A percentile compares a stretch with the other conserved stretches of the same genome.
Conservation (phyloP, 1,284 basidiomycete species). For the Phlebopus sp. region DNA sequence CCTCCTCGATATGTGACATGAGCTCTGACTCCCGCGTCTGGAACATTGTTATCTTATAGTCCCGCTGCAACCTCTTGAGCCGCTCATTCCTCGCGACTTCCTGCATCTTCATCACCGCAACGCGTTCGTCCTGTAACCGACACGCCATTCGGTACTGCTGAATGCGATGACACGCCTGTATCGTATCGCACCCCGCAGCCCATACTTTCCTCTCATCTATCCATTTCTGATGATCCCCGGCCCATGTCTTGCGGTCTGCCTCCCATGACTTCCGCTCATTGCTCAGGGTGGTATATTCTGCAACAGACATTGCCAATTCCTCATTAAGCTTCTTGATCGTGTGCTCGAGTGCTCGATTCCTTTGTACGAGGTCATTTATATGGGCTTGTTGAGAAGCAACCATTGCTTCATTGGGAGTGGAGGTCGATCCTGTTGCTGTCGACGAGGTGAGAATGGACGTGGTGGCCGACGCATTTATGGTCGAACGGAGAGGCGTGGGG, state of each 20-base stretch:
- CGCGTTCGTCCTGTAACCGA: conserved; percentile 51
- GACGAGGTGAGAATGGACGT: conserved; percentile 29
- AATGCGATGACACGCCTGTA: conserved; percentile 60
- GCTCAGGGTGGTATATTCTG: conserved; percentile 16
- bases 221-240: conserved; percentile 46
- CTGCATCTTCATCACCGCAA: conserved; percentile 47
- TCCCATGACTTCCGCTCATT: conserved; percentile 26
- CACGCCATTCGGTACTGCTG: conserved; percentile 55
- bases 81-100: conserved; percentile 53
- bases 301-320: conserved; percentile 37
- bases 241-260: conserved; percentile 37
- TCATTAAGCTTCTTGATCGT: conserved; percentile 50
- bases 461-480: conserved; percentile 17
- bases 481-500: conserved; percentile 21
- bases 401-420: conserved; percentile 49
- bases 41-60: conserved; percentile 62
- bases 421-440: conserved; percentile 28
- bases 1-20: conserved; percentile 45
- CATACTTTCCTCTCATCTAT: conserved; percentile 53
- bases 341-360: conserved; percentile 60
- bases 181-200: conserved; percentile 57
- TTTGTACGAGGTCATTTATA: conserved; percentile 64
- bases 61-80: conserved; percentile 53
- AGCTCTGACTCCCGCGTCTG: conserved; percentile 59
- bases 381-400: conserved; percentile 55